A percentile compares a stretch with the other conserved stretches of the same genome.
Evolutionary conservation across 345 rosid genomes (phyloP).

Genomic region (Eucalyptus leucophloia): DNA sequence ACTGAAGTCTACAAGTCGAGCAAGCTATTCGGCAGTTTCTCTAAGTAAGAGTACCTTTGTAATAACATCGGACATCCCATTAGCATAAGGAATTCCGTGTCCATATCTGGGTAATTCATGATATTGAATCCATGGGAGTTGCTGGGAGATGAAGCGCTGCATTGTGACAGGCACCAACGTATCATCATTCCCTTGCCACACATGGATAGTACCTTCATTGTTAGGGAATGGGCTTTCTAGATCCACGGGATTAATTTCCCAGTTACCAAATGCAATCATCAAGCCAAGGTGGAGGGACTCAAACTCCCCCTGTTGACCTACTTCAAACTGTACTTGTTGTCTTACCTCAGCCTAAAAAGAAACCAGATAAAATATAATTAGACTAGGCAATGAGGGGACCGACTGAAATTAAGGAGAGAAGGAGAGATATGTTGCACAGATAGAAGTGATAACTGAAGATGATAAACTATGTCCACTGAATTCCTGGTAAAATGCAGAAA

Average conservation of each 20-base stretch:
- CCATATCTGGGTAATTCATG: conserved; percentile 1
- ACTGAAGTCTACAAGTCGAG: background rate
- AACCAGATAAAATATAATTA: background rate
- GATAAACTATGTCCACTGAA: background rate
- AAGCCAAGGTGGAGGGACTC: conserved; percentile 1
- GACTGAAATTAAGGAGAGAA: background rate
- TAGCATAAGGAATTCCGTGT: background rate
- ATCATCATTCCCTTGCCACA: conserved; percentile 9
- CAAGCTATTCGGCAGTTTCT: background rate
- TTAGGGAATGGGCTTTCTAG: conserved; percentile 4
- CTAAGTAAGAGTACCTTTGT: background rate
- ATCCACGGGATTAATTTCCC: background rate
- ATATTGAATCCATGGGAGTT: conserved; percentile 4
- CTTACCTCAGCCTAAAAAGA: background rate
- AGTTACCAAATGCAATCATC: background rate
- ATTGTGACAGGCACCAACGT: background rate
- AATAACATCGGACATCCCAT: background rate
- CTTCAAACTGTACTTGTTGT: background rate
- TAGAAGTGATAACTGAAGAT: background rate
- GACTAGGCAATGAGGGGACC: background rate
- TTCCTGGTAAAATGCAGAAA: background rate
- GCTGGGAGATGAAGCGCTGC: conserved; percentile 1
- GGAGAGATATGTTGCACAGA: background rate
- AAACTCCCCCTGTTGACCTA: background rate
- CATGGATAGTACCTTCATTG: conserved; percentile 1